phyloP scores from a whole-genome alignment of 768 basidiomycete species.

The Stropharia rugosoannulata region DNA sequence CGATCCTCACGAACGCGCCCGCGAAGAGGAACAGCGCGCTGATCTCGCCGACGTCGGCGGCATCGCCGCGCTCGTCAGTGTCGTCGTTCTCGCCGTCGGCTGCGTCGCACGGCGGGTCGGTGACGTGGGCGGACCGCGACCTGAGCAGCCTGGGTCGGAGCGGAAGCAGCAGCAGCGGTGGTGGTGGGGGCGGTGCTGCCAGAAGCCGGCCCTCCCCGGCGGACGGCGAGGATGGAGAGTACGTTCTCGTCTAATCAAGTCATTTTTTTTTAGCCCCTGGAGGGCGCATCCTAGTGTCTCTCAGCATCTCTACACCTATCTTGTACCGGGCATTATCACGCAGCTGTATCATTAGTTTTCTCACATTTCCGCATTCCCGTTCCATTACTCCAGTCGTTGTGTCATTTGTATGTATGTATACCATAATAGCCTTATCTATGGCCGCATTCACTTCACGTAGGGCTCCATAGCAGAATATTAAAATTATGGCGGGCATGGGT shows the following conservation, averaged over 20 bases:
- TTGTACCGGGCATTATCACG: too few species aligned
- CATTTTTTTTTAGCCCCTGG: background rate
- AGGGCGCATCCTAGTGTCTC: background rate
- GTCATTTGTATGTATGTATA: too few species aligned
- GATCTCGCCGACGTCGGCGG: background rate
- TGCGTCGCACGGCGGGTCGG: slow-evolving; percentile 1
- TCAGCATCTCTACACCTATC: too few species aligned
- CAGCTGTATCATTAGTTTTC: too few species aligned
- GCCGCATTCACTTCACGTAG: too few species aligned
- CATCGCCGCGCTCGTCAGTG: slow-evolving; percentile 3
- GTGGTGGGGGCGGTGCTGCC: background rate
- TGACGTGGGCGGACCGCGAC: slow-evolving; percentile 7
- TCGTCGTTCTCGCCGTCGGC: slow-evolving; percentile 1
- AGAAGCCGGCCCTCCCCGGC: background rate
- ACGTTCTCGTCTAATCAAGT: slow-evolving; percentile 6
- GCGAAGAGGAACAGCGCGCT: too few species aligned
- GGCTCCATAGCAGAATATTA: too few species aligned
- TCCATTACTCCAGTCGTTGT: too few species aligned
- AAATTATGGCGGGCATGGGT: too few species aligned
- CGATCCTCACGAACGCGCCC: too few species aligned
- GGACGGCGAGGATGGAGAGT: slow-evolving; percentile 3
- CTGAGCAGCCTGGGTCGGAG: slow-evolving; percentile 7
- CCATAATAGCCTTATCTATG: too few species aligned
- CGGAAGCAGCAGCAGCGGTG: slow-evolving; percentile 4
- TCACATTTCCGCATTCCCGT: too few species aligned